These are phyloP conservation scores for Scedosporium minutisporum DNA, from an alignment of 2,329 filamentous ascomycete species.

Conservation along the genomic window DNA sequence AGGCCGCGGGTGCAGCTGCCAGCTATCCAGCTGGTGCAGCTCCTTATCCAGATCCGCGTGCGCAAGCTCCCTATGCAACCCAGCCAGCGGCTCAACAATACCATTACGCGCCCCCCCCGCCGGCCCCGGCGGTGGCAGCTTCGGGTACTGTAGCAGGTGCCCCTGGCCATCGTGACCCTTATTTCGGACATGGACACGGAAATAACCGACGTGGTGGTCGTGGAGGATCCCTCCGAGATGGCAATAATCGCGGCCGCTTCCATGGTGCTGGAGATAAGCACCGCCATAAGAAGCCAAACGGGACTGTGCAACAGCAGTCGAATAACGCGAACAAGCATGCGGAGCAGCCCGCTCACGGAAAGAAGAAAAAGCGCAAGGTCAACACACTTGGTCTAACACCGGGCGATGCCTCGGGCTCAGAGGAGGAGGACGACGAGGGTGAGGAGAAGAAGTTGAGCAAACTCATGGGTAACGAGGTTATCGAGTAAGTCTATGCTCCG, in stretches of 20 bases:
- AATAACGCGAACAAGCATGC: constrained; percentile 5
- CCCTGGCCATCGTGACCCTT: constrained; percentile 21
- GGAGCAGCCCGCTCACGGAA: constrained; percentile 22
- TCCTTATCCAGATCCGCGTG: constrained; percentile 1
- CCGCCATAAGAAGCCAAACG: constrained; percentile 10
- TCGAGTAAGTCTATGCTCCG: constrained; percentile 34
- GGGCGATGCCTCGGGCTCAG: constrained; percentile 51
- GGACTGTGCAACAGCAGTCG: constrained; percentile 16
- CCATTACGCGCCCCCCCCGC: constrained; percentile 29
- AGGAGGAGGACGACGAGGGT: constrained; percentile 59
- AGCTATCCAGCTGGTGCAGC: not conserved
- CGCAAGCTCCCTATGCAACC: not conserved
- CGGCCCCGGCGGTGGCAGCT: constrained; percentile 22
- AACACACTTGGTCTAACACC: constrained; percentile 65
- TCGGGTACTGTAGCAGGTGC: not conserved
- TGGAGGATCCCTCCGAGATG: constrained; percentile 25
- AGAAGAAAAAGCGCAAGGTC: constrained; percentile 63
- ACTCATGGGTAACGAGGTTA: constrained; percentile 44
- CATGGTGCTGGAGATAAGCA: constrained; percentile 35
- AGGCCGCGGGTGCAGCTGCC: not conserved
- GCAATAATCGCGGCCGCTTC: constrained; percentile 32
- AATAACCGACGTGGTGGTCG: constrained; percentile 25
- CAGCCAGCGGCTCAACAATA: constrained; percentile 14
- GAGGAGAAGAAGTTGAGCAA: constrained; percentile 59
- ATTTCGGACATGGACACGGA: constrained; percentile 19